Conservation (phyloP, 2,329 filamentous ascomycete genomes). For the Camillea tinctor region DNA sequence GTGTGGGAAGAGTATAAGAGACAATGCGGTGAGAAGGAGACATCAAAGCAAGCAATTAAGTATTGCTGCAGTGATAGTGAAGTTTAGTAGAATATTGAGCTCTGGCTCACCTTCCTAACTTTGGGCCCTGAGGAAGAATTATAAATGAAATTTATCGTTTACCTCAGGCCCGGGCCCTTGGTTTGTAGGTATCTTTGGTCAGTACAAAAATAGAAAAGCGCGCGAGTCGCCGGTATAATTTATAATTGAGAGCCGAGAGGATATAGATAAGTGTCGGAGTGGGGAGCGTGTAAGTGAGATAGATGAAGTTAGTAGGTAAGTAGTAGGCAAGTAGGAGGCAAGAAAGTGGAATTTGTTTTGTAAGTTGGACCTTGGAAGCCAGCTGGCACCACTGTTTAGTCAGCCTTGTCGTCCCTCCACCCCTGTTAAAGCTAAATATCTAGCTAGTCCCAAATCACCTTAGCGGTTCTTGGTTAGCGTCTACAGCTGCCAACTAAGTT, state of each 20-base stretch:
- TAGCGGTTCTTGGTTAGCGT: conserved; percentile 9
- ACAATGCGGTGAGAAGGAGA: neutral
- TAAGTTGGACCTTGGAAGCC: neutral
- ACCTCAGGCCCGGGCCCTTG: conserved; percentile 3
- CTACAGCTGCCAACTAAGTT: conserved; percentile 6
- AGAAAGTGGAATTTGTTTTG: conserved; percentile 7
- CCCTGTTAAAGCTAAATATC: conserved; percentile 3
- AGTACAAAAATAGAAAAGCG: conserved; percentile 1
- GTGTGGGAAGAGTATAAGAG: neutral
- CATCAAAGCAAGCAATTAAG: neutral
- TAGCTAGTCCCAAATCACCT: conserved; percentile 3
- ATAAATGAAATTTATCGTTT: neutral
- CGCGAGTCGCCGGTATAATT: neutral
- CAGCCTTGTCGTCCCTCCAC: neutral
- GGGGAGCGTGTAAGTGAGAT: conserved; percentile 15
- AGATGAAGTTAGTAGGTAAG: conserved; percentile 3
- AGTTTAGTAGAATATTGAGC: conserved; percentile 24
- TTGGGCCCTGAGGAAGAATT: conserved; percentile 5
- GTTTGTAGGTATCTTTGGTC: conserved; percentile 5
- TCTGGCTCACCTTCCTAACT: conserved; percentile 33
- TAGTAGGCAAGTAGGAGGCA: too few relatives aligned
- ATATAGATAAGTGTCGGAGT: conserved; percentile 9
- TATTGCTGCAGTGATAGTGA: conserved; percentile 3
- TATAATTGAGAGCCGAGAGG: neutral
- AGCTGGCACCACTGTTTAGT: neutral